Evolutionary conservation across 768 basidiomycete species (phyloP).

Genomic region (Mycena rosella): DNA sequence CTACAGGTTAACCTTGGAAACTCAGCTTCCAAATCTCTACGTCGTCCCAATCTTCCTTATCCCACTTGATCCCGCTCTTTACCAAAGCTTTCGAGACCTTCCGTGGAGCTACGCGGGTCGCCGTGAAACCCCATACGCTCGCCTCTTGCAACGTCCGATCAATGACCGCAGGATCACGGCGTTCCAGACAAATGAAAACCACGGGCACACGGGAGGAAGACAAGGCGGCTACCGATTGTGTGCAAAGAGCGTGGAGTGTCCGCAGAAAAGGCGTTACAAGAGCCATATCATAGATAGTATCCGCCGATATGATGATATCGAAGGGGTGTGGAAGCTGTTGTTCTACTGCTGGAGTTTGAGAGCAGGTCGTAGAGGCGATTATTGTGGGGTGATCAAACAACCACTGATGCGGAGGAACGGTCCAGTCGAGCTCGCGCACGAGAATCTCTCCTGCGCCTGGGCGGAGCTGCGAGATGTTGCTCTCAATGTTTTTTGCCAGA

Average conservation of each 20-base stretch:
- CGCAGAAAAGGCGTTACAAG: slow-evolving; percentile 79
- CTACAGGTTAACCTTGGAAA: not conserved
- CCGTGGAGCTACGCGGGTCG: slow-evolving; percentile 68
- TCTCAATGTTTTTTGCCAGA: slow-evolving; percentile 70
- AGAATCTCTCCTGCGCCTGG: slow-evolving; percentile 61
- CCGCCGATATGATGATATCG: slow-evolving; percentile 85
- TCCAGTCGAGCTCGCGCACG: slow-evolving; percentile 81
- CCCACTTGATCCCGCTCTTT: slow-evolving; percentile 71
- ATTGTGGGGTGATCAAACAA: slow-evolving; percentile 59
- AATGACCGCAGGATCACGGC: slow-evolving; percentile 78
- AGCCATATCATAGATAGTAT: slow-evolving; percentile 78
- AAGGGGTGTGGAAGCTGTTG: slow-evolving; percentile 60
- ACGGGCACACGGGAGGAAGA: slow-evolving; percentile 54
- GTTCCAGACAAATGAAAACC: slow-evolving; percentile 78
- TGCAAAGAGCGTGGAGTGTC: slow-evolving; percentile 69
- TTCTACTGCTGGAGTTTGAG: slow-evolving; percentile 25
- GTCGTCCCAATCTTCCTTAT: slow-evolving; percentile 80
- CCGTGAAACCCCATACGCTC: slow-evolving; percentile 66
- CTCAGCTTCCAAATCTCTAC: slow-evolving; percentile 83
- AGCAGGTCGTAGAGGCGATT: slow-evolving; percentile 48
- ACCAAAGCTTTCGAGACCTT: slow-evolving; percentile 73
- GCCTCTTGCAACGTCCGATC: slow-evolving; percentile 71
- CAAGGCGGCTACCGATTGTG: slow-evolving; percentile 47
- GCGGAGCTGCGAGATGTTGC: slow-evolving; percentile 56
- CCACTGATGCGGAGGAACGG: slow-evolving; percentile 66